These are phyloP conservation scores for Diaporthe sp. DNA, from an alignment of 2,329 filamentous ascomycete genomes.

Conservation along the genomic window DNA sequence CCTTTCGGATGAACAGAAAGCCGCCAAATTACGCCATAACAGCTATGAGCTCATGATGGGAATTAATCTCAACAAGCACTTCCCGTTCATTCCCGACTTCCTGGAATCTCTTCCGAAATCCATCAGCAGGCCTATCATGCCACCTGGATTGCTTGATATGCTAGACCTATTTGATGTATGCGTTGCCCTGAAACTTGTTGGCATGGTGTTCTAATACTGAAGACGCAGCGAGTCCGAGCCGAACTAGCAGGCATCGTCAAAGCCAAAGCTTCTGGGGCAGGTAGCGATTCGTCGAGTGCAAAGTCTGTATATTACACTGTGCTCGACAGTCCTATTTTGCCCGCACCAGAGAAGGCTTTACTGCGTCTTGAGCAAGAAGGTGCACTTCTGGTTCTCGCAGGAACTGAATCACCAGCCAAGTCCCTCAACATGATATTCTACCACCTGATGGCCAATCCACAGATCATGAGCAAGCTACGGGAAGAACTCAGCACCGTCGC, in stretches of 20 bases:
- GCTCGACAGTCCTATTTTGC: conserved; percentile 21
- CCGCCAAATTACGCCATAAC: conserved; percentile 24
- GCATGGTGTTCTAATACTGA: conserved; percentile 14
- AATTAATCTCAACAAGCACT: conserved; percentile 25
- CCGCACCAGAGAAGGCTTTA: conserved; percentile 24
- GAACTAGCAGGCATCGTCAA: conserved; percentile 29
- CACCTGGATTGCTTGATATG: conserved; percentile 30
- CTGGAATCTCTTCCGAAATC: conserved; percentile 25
- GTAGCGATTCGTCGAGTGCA: conserved; percentile 18
- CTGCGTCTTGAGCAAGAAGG: conserved; percentile 28
- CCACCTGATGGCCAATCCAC: conserved; percentile 27
- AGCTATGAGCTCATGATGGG: conserved; percentile 30
- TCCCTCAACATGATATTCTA: conserved; percentile 31
- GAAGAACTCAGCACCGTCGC: conserved; percentile 22
- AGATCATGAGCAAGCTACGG: conserved; percentile 21
- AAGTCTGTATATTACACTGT: conserved; percentile 26
- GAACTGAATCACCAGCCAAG: conserved; percentile 30
- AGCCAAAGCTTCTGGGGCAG: conserved; percentile 22
- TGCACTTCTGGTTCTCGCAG: conserved; percentile 24
- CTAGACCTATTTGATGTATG: conserved; percentile 30
- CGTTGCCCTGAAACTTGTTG: background rate
- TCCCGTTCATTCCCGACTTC: conserved; percentile 25
- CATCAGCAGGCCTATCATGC: conserved; percentile 31
- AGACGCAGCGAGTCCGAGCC: conserved; percentile 25
- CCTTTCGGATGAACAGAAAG: conserved; percentile 28